Conservation (phyloP, 1,284 basidiomycete species). For the Ustilago nuda region DNA sequence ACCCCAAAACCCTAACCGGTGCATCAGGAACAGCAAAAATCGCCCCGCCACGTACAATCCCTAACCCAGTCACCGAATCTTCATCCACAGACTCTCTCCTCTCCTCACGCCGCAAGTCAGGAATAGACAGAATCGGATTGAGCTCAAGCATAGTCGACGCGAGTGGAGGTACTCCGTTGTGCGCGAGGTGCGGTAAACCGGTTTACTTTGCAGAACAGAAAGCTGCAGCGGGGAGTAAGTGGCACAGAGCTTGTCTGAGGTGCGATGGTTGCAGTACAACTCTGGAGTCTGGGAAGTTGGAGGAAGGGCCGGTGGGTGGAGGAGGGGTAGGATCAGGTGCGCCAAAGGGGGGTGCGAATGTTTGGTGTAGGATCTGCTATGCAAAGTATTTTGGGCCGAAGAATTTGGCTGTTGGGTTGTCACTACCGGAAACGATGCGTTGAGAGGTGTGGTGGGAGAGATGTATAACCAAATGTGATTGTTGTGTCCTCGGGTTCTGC, state of each 20-base stretch:
- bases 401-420: constrained; percentile 45
- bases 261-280: constrained; percentile 66
- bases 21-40: constrained; percentile 49
- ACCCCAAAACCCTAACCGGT: constrained; percentile 48
- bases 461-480: constrained; percentile 5
- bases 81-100: constrained; percentile 10
- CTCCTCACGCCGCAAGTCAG: constrained; percentile 25
- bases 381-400: constrained; percentile 61
- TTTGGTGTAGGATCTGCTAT: constrained; percentile 66
- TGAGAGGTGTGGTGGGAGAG: background rate
- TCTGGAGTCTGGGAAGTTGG: constrained; percentile 61
- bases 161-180: constrained; percentile 60
- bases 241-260: constrained; percentile 65
- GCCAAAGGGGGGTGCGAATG: constrained; percentile 44
- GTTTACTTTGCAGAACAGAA: constrained; percentile 69
- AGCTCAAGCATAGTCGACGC: constrained; percentile 51
- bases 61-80: constrained; percentile 11
- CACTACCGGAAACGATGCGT: constrained; percentile 50
- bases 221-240: constrained; percentile 61
- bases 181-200: constrained; percentile 59
- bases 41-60: constrained; percentile 37
- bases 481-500: background rate
- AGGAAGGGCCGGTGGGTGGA: constrained; percentile 59
- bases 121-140: constrained; percentile 52
- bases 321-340: constrained; percentile 18